Evolutionary conservation across 176 grass and related monocot species (phyloP), one percentile per base, ranked within the genome.

Genomic region (Pontederia paniculata): DNA sequence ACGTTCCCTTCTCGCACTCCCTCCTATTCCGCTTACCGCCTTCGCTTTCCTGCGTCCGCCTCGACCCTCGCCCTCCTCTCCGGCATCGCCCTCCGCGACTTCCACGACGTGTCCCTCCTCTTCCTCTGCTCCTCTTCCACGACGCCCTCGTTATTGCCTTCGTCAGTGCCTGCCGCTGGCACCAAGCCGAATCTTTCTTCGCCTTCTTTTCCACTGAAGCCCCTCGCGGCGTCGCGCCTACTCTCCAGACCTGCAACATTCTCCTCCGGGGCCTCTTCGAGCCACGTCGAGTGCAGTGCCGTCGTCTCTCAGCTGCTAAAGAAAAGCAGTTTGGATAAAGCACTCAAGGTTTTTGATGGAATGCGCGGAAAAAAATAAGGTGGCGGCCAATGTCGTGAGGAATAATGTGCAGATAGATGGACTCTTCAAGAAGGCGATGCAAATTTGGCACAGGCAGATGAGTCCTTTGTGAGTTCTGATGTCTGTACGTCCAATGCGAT

Each of bases 231-330:
- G 20, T 84, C 20, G 31, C 50, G 16, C 93, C 93, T 37, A 98
- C 91, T 61, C 66, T 98, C 58, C 86, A 82, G 75, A 91, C 74
- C 11, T 88, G 82, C 74, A 98, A 91, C 76, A 91, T 98, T 70
- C 16, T 98, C 10, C 73, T 98, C 60, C 93, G 93, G 11, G 88
- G 86, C 8, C 76, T 98, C 31, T 81, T 80, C 43, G 48, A 52
- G 88, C 62, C 56, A 74, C n/a, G 58, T 98, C 55, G 88, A 80
- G 9, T 98, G 84, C 45, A 77, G 77, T 45, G 91, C 93, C 11
- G 18, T 98, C n/a, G 84, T 98, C 51, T 55, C 23, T 0, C 83
- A 76, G 4, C 62, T 80, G 1, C 50, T 54, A 9, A 98, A 98
- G 69, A 66, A 78, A 43, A 50, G 43, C 19, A 57, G 65, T 20